Percentiles rank a stretch among this genome's conserved stretches.
These are phyloP conservation scores for Penicillium angulare DNA, from an alignment of 495 filamentous ascomycete species.

Conservation along the genomic window DNA sequence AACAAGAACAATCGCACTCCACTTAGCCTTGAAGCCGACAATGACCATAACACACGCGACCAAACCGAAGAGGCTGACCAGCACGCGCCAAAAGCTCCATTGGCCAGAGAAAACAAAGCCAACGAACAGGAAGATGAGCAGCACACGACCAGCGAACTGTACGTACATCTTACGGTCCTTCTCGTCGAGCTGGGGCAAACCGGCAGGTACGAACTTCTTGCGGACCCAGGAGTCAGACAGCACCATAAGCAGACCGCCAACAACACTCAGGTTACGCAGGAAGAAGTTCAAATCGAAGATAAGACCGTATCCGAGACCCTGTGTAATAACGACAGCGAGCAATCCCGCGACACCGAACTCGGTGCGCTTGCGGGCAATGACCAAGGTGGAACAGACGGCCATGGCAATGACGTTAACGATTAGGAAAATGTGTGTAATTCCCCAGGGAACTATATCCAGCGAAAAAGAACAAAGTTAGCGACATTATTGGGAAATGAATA, in stretches of 20 bases:
- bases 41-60: conserved; percentile 98
- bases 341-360: conserved; percentile 90
- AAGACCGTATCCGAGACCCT: conserved; percentile 94
- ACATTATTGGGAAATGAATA: no score
- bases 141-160: conserved; percentile 92
- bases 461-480: conserved; percentile 16
- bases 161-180: conserved; percentile 99
- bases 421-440: conserved; percentile 92
- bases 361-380: conserved; percentile 87
- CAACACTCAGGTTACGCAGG: conserved; percentile 94
- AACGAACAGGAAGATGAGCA: conserved; percentile 94
- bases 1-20: conserved; percentile 90
- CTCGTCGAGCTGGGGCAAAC: conserved; percentile 89
- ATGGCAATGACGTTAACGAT: conserved; percentile 89
- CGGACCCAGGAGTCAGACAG: conserved; percentile 96
- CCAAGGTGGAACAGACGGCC: conserved; percentile 74
- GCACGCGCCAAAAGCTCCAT: conserved; percentile 82
- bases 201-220: conserved; percentile 95
- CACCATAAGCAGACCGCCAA: conserved; percentile 96
- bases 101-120: conserved; percentile 94
- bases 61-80: conserved; percentile 78
- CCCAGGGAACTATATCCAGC: conserved; percentile 67
- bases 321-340: conserved; percentile 87
- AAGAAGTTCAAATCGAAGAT: conserved; percentile 99
- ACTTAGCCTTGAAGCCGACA: conserved; percentile 99